These are phyloP conservation scores for Panicum hallii DNA, from an alignment of 202 grass and related monocot species.

Conservation along the genomic window DNA sequence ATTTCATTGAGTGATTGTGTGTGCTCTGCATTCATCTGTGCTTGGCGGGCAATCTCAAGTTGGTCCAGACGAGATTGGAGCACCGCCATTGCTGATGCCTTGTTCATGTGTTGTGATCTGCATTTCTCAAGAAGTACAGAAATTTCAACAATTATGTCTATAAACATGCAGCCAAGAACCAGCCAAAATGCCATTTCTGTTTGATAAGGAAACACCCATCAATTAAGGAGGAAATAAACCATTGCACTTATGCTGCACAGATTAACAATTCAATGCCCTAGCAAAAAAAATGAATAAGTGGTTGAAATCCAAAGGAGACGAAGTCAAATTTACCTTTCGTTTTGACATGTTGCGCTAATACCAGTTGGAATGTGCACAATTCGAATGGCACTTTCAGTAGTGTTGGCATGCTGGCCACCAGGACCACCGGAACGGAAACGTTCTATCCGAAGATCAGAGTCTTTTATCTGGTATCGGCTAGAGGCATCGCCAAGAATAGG, in stretches of 20 bases:
- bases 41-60: conserved; percentile 94
- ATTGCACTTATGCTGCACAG: neutral
- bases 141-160: conserved; percentile 7
- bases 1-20: conserved; percentile 94
- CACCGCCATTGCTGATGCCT: conserved; percentile 92
- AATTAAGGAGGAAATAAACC: conserved; percentile 23
- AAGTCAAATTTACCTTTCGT: conserved; percentile 79
- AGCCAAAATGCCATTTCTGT: conserved; percentile 10
- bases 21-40: conserved; percentile 92
- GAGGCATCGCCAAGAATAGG: conserved; percentile 78
- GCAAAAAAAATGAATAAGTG: neutral
- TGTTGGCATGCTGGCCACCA: conserved; percentile 94
- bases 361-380: conserved; percentile 97
- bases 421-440: conserved; percentile 85
- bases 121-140: conserved; percentile 24
- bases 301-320: conserved; percentile 36
- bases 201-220: conserved; percentile 30
- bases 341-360: conserved; percentile 85
- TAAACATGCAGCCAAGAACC: neutral
- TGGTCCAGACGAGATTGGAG: conserved; percentile 89
- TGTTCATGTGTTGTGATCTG: conserved; percentile 95
- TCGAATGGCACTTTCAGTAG: conserved; percentile 95
- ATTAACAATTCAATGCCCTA: neutral
- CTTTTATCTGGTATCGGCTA: conserved; percentile 85
- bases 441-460: conserved; percentile 92